These are phyloP conservation scores for Emmonsiellopsis sp. DNA, from an alignment of 2,329 filamentous ascomycete genomes.

Conservation along the genomic window DNA sequence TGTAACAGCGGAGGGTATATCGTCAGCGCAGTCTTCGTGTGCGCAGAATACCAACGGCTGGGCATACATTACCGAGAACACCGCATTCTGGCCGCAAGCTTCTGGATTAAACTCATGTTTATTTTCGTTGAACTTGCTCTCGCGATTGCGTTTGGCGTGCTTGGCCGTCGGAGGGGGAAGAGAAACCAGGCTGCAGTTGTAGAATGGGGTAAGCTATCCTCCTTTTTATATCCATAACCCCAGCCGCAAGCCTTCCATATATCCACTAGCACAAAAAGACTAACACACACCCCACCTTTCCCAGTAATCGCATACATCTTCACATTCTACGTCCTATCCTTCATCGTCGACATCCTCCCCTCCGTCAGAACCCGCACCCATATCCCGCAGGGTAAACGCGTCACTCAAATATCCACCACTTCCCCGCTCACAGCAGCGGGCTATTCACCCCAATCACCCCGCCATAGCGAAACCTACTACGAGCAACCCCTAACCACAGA, in stretches of 20 bases:
- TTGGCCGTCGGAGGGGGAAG: constrained; percentile 32
- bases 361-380: constrained; percentile 54
- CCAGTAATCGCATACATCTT: constrained; percentile 67
- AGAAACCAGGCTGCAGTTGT: constrained; percentile 65
- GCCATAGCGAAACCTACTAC: constrained; percentile 13
- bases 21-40: constrained; percentile 76
- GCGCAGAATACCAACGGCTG: constrained; percentile 79
- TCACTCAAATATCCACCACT: constrained; percentile 16
- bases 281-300: background rate
- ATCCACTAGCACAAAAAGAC: background rate
- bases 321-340: constrained; percentile 78
- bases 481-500: constrained; percentile 31
- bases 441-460: background rate
- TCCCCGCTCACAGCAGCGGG: constrained; percentile 2
- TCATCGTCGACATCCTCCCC: constrained; percentile 78
- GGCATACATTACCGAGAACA: constrained; percentile 66
- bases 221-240: background rate
- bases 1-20: constrained; percentile 59
- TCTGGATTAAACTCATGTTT: constrained; percentile 80
- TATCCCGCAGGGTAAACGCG: constrained; percentile 31
- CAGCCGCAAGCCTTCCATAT: background rate
- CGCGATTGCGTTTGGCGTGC: constrained; percentile 54
- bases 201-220: constrained; percentile 50
- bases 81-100: constrained; percentile 63
- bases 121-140: constrained; percentile 70